Evolutionary conservation across 768 basidiomycete species (phyloP), one percentile per base, ranked within the genome.

Genomic region (Sporobolomyces roseus): DNA sequence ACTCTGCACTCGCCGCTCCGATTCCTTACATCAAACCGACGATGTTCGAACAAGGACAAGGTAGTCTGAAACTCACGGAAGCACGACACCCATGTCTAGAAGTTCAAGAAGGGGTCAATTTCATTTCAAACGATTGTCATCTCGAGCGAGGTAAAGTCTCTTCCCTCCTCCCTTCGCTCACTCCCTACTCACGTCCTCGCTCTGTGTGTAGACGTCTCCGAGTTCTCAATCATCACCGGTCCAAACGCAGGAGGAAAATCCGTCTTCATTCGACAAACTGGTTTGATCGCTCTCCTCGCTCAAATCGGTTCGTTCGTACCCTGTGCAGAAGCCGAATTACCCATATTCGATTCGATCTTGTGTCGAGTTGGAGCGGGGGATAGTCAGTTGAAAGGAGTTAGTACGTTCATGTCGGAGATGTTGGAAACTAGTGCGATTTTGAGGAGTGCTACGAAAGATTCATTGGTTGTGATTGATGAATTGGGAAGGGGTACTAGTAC

Each of bases 371-470:
- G 96, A 13, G 96, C 96, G 0, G 96, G 96, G 0, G 96, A 99
- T 78, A 93, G 90, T 78, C 94, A 98, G 77, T 80, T 98, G 51
- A 98, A 96, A 79, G 96, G 96, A 16, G 91, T 99, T 0, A 94
- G 92, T 30, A 99, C 94, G 0, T 99, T 99, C 78, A 98, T 98
- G 94, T 93, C 93, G 2, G 96, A 99, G 79, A 98, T 98, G 96
- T 83, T 99, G 33, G 96, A 99, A 79, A 98, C 93, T 0, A 93
- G 96, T 0, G 91, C 90, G 0, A 98, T 98, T 75, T 83, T 99
- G 49, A 84, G 88, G 75, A 91, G 91, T 43, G 93, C 96, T 0
- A 90, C 91, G 0, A 87, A 87, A 74, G 86, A 98, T 78, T 97
- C 93, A 1, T 80, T 99, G 46, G 88, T 99, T 68, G 94, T 99